phyloP scores from a whole-genome alignment of 768 basidiomycete genomes.

The Tulasnella sp. region DNA sequence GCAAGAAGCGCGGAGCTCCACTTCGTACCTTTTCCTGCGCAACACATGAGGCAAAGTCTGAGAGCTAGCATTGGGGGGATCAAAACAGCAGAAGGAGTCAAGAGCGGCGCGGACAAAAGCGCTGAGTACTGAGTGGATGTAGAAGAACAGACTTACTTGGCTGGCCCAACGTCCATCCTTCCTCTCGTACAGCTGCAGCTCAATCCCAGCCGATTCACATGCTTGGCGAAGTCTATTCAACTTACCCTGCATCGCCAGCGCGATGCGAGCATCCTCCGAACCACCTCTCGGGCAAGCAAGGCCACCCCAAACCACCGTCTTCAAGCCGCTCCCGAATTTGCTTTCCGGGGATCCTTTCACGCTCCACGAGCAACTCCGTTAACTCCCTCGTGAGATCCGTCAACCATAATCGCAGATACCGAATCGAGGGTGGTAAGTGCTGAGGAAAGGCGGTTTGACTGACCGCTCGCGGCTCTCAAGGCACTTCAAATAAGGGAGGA shows the following conservation, averaged over 20 bases:
- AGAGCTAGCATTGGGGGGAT: too few species aligned
- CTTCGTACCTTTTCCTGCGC: neutral
- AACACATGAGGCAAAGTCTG: too few species aligned
- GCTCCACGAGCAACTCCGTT: neutral
- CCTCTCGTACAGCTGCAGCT: neutral
- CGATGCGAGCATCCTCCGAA: neutral
- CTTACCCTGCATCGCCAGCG: neutral
- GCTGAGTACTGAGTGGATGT: too few species aligned
- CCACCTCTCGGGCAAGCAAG: neutral
- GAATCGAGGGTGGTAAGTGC: neutral
- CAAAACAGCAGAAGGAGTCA: too few species aligned
- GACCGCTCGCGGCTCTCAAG: neutral
- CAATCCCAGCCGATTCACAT: neutral
- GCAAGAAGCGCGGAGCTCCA: neutral
- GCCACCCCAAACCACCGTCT: neutral
- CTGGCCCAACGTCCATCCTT: neutral
- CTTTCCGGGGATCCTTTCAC: neutral
- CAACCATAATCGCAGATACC: neutral
- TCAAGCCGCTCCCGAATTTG: neutral
- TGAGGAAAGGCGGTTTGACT: neutral
- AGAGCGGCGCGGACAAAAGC: too few species aligned
- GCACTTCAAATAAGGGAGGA: neutral
- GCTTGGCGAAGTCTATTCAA: neutral
- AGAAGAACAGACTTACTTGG: neutral
- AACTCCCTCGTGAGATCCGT: neutral